phyloP scores from a whole-genome alignment of 352 stramenopile genomes.

The Globisporangium emineosum region DNA sequence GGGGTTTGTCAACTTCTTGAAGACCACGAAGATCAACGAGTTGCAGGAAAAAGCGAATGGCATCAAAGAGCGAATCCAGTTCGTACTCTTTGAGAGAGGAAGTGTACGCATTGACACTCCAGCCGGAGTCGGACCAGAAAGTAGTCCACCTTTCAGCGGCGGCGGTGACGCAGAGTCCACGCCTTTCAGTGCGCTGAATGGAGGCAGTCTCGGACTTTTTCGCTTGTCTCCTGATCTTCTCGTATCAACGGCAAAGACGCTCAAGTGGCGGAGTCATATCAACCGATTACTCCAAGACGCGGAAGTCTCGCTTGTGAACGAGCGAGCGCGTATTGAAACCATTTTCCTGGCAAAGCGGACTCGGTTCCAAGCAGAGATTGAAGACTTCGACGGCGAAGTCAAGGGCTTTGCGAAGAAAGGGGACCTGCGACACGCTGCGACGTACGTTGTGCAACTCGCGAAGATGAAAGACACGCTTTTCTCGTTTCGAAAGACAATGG shows the following conservation, averaged over 20 bases:
- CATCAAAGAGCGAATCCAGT: constrained; percentile 61
- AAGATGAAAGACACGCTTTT: constrained; percentile 71
- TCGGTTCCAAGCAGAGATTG: constrained; percentile 68
- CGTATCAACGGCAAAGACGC: constrained; percentile 56
- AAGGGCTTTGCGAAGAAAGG: constrained; percentile 72
- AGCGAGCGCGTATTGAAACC: constrained; percentile 63
- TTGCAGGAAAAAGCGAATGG: constrained; percentile 38
- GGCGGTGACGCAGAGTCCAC: background rate
- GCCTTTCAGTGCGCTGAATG: background rate
- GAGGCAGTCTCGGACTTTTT: constrained; percentile 4
- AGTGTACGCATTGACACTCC: constrained; percentile 27
- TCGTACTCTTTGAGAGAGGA: constrained; percentile 63
- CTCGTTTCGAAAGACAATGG: constrained; percentile 52
- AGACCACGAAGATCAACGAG: constrained; percentile 36
- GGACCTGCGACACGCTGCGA: constrained; percentile 67
- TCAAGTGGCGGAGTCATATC: constrained; percentile 66
- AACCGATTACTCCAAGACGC: constrained; percentile 49
- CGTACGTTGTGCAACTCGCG: constrained; percentile 67
- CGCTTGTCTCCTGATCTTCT: constrained; percentile 40
- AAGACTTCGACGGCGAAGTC: constrained; percentile 72
- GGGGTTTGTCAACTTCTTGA: constrained; percentile 47
- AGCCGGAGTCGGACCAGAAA: background rate
- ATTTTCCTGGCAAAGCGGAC: constrained; percentile 68
- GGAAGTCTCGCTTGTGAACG: constrained; percentile 47
- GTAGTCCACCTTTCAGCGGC: background rate